Evolutionary conservation across 2,329 filamentous ascomycete species (phyloP), one percentile per base, ranked within the genome.

Genomic region (Penicillium sp.): DNA sequence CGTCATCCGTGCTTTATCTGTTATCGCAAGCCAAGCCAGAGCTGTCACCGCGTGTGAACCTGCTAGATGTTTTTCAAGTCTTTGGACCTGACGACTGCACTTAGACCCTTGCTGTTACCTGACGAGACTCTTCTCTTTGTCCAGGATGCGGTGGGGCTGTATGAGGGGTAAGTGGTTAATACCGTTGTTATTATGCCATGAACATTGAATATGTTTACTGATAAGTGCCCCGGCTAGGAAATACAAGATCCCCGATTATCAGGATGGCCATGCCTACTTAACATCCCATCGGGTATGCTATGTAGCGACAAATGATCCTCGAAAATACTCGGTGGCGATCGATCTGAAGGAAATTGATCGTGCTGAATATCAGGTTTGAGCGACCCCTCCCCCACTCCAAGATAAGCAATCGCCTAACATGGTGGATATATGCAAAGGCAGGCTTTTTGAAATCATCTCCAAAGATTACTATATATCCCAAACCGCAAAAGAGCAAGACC

Each of bases 231-330:
- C 37, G 35, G 49, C 49, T 53, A 96, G 92, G 66, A 98, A 97
- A 79, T 95, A 88, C 80, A 99, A 99, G 79, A 88, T 99, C 54
- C 89, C 91, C 35, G 87, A 93, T 70, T 91, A 96, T 65, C 95
- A 99, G 74, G 91, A 96, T 79, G 95, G 95, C 51, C 92, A 97
- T 78, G 91, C 95, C 54, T 99, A 99, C 74, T 76, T 99, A 76
- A 99, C 95, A 19, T 96, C 95, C 9, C 93, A 98, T 76, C 90
- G 95, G 52, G 87, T 91, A 60, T 99, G 93, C 79, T 99, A 98
- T 72, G 90, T 99, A 62, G 93, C 97, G 71, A 89, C 92, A 68
- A 83, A 86, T 31, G 89, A 97, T 62, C 92, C 95, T 16, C 85
- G 93, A 61, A 90, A 89, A 71, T 87, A 90, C 73, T 96, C 93